phyloP scores from a whole-genome alignment of 495 filamentous ascomycete species.

The Neurospora discreta region DNA sequence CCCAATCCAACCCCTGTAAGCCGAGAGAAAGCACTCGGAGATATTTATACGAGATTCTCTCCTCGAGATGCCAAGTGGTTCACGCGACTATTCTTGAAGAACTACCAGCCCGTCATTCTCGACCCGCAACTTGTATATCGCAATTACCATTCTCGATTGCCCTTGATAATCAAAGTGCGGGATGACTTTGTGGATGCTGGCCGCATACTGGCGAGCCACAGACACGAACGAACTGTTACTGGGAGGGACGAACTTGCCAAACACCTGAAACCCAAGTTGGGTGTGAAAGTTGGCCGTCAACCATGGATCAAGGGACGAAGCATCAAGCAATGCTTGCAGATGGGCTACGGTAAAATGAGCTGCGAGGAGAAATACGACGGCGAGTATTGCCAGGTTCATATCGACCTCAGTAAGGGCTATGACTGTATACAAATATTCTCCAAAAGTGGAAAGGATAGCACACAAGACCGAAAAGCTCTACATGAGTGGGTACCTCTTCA shows the following conservation, averaged over 20 bases:
- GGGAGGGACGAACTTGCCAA: conserved; percentile 10
- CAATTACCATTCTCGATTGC: conserved; percentile 46
- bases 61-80: conserved; percentile 82
- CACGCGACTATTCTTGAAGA: conserved; percentile 70
- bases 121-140: conserved; percentile 32
- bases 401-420: conserved; percentile 48
- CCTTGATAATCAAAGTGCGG: conserved; percentile 55
- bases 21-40: conserved; percentile 37
- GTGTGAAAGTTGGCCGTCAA: conserved; percentile 65
- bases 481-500: conserved; percentile 34
- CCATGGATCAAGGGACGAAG: conserved; percentile 64
- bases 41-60: conserved; percentile 48
- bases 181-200: conserved; percentile 34
- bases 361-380: conserved; percentile 80
- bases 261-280: conserved; percentile 49
- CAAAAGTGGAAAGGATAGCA: conserved; percentile 85
- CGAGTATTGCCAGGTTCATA: conserved; percentile 80
- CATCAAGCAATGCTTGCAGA: conserved; percentile 61
- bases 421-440: conserved; percentile 69
- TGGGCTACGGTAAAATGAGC: conserved; percentile 51
- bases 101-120: conserved; percentile 50
- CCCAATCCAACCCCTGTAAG: conserved; percentile 19
- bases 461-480: conserved; percentile 50
- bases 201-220: conserved; percentile 16
- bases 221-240: conserved; percentile 10